phyloP scores from a whole-genome alignment of 345 rosid species.

The Eucalyptus urophylla region DNA sequence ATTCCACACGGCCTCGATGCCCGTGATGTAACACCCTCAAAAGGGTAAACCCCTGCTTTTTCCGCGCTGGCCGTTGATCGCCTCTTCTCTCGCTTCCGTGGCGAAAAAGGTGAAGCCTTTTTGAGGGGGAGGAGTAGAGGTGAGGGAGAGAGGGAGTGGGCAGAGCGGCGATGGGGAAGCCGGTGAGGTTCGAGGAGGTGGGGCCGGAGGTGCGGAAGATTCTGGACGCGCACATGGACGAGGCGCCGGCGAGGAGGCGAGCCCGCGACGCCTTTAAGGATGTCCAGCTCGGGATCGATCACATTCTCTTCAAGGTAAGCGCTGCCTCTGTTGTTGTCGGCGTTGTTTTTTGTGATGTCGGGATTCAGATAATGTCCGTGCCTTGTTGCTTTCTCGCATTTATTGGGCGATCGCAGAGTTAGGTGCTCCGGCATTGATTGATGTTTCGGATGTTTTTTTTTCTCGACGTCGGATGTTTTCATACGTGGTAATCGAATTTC shows the following conservation, averaged over 20 bases:
- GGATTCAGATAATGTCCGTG: neutral
- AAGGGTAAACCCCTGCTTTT: neutral
- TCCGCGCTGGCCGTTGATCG: neutral
- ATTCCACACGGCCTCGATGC: neutral
- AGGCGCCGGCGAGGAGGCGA: slow-evolving; percentile 58
- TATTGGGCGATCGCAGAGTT: neutral
- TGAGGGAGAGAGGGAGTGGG: neutral
- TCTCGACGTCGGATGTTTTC: neutral
- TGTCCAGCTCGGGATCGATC: slow-evolving; percentile 67
- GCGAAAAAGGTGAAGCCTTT: neutral
- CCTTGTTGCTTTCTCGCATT: neutral
- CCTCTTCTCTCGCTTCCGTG: neutral
- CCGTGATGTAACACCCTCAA: neutral
- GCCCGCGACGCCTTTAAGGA: slow-evolving; percentile 75
- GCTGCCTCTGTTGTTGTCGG: neutral
- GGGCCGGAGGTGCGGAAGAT: slow-evolving; percentile 47
- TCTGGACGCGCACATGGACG: slow-evolving; percentile 53
- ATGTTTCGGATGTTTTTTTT: neutral
- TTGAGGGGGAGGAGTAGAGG: neutral
- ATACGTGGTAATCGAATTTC: neutral
- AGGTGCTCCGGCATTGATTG: neutral
- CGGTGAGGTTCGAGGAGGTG: slow-evolving; percentile 24
- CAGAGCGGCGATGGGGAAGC: slow-evolving; percentile 19
- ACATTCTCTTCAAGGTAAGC: slow-evolving; percentile 72
- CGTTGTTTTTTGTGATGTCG: neutral